Evolutionary conservation across 2,329 filamentous ascomycete species (phyloP).

Genomic region (Penicillium brevicompactum): DNA sequence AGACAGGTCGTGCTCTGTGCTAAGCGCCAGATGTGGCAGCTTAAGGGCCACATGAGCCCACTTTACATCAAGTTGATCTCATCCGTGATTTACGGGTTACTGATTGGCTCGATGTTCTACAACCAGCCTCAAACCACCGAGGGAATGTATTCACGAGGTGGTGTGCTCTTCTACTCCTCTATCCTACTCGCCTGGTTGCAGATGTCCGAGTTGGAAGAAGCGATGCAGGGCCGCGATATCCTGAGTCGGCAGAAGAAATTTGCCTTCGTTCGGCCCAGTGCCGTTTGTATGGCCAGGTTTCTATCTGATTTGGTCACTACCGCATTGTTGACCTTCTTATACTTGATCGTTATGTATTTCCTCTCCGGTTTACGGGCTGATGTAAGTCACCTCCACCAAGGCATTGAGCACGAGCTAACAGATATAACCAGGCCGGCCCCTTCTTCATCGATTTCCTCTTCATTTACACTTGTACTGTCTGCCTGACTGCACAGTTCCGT

Average conservation of each 20-base stretch:
- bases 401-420: neutral
- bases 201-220: slow-evolving; percentile 72
- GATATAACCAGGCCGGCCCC: slow-evolving; percentile 49
- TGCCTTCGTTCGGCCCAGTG: slow-evolving; percentile 65
- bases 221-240: slow-evolving; percentile 69
- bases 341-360: slow-evolving; percentile 64
- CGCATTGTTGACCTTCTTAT: slow-evolving; percentile 55
- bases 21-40: slow-evolving; percentile 72
- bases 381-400: slow-evolving; percentile 15
- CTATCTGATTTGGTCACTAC: slow-evolving; percentile 60
- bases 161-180: slow-evolving; percentile 63
- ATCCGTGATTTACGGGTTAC: slow-evolving; percentile 68
- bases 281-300: slow-evolving; percentile 60
- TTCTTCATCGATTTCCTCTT: slow-evolving; percentile 67
- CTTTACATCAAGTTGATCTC: slow-evolving; percentile 74
- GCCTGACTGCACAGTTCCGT: slow-evolving; percentile 63
- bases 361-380: slow-evolving; percentile 47
- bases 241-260: slow-evolving; percentile 66
- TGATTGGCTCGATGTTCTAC: slow-evolving; percentile 76
- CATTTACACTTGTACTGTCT: slow-evolving; percentile 60
- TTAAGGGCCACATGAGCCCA: slow-evolving; percentile 69
- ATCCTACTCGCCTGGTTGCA: slow-evolving; percentile 67
- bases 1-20: slow-evolving; percentile 64
- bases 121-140: slow-evolving; percentile 57
- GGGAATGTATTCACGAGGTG: slow-evolving; percentile 62